Evolutionary conservation across 176 grass and related monocot species (phyloP).

Genomic region (Oryza brachyantha): DNA sequence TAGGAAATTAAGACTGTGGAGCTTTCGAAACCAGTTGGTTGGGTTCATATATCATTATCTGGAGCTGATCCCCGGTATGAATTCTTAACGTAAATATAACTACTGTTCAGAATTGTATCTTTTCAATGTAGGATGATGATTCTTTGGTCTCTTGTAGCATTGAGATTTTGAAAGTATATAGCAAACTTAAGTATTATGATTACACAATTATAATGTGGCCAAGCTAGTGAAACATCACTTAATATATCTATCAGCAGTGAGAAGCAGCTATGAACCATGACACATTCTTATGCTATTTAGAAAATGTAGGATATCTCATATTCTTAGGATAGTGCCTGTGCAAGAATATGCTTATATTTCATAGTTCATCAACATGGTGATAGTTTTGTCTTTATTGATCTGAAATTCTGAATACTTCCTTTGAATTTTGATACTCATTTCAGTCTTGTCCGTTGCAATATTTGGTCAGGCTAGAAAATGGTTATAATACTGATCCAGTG

Average conservation of each 20-base stretch:
- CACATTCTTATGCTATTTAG: background rate
- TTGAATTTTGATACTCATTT: background rate
- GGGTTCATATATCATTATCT: slow-evolving; percentile 89
- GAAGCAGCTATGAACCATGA: background rate
- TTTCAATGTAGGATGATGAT: background rate
- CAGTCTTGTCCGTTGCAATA: background rate
- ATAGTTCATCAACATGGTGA: background rate
- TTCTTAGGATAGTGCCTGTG: background rate
- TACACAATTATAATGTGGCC: background rate
- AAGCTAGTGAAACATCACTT: background rate
- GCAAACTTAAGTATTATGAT: slow-evolving; percentile 11
- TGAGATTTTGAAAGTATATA: background rate
- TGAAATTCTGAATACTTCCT: background rate
- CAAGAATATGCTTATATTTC: background rate
- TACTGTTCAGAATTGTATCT: background rate
- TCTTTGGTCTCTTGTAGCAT: background rate
- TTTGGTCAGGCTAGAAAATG: background rate
- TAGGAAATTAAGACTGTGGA: slow-evolving; percentile 98
- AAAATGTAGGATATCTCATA: background rate
- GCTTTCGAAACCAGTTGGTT: slow-evolving; percentile 84
- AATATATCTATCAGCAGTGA: background rate
- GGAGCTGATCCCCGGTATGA: slow-evolving; percentile 76
- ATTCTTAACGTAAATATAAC: slow-evolving; percentile 2
- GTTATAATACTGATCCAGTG: background rate
- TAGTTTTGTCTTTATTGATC: background rate